Percentiles rank a stretch among this genome's conserved stretches.
Evolutionary conservation across 192 early-diverging fungal species (phyloP).

Genomic region (Backusella morwellensis): DNA sequence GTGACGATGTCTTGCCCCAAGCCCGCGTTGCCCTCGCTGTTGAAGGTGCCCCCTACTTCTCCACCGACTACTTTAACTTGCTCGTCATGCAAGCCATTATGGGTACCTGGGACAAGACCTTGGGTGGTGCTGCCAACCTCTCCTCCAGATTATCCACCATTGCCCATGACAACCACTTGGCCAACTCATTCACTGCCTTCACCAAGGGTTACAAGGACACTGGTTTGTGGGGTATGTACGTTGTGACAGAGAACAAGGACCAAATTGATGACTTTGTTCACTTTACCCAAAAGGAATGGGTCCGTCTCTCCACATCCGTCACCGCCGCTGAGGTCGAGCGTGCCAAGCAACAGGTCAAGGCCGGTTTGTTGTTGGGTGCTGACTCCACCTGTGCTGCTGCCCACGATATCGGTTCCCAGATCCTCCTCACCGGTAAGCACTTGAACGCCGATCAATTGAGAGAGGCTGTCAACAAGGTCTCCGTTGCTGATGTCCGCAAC

Average conservation of each 20-base stretch:
- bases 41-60: conserved; percentile 92
- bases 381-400: conserved; percentile 93
- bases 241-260: conserved; percentile 78
- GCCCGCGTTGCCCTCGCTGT: conserved; percentile 97
- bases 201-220: conserved; percentile 98
- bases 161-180: conserved; percentile 78
- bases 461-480: conserved; percentile 77
- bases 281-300: conserved; percentile 93
- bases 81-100: conserved; percentile 92
- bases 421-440: conserved; percentile 90
- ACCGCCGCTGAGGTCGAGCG: conserved; percentile 92
- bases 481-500: conserved; percentile 79
- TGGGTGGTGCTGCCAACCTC: conserved; percentile 87
- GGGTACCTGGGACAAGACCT: conserved; percentile 93
- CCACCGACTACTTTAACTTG: conserved; percentile 93
- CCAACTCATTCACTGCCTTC: conserved; percentile 98
- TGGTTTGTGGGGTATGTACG: conserved; percentile 96
- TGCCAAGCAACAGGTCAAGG: conserved; percentile 99
- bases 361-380: conserved; percentile 79
- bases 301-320: conserved; percentile 82
- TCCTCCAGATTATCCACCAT: conserved; percentile 86
- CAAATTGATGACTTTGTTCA: conserved; percentile 88
- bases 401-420: conserved; percentile 96
- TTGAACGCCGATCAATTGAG: conserved; percentile 87
- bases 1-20: conserved; percentile 91